Conservation (phyloP, 148 eudicot species). For the Rhododendron mucronatum region DNA sequence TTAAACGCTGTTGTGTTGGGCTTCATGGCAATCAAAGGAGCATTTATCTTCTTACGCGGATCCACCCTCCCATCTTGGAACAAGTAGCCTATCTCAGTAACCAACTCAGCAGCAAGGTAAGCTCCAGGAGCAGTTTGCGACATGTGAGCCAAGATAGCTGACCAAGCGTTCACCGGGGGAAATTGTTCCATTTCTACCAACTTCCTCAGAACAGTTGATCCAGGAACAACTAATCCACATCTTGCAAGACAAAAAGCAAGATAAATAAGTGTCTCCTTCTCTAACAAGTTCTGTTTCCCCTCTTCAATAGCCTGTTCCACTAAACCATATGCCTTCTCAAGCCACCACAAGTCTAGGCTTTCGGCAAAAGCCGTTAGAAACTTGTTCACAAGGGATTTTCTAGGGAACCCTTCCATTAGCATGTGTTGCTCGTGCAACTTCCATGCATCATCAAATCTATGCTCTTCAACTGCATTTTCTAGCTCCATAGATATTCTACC, state of each 20-base stretch:
- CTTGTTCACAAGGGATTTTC: constrained; percentile 57
- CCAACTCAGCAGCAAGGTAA: constrained; percentile 78
- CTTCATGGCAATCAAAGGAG: constrained; percentile 78
- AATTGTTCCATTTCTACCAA: constrained; percentile 58
- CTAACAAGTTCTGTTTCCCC: constrained; percentile 60
- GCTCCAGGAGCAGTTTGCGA: constrained; percentile 63
- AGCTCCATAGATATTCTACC: constrained; percentile 62
- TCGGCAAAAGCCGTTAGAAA: constrained; percentile 50
- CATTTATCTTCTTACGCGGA: constrained; percentile 86
- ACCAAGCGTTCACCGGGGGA: constrained; percentile 75
- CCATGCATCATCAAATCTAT: constrained; percentile 67
- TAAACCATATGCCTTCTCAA: constrained; percentile 62
- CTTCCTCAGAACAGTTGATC: constrained; percentile 72
- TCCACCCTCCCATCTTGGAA: constrained; percentile 90
- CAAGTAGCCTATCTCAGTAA: constrained; percentile 80
- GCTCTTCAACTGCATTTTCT: constrained; percentile 54
- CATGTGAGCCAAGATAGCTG: constrained; percentile 71
- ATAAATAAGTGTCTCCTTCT: constrained; percentile 61
- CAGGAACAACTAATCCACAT: constrained; percentile 49
- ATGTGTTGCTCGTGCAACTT: constrained; percentile 62
- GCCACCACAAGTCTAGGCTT: constrained; percentile 52
- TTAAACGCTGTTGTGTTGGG: constrained; percentile 56
- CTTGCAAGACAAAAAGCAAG: constrained; percentile 64
- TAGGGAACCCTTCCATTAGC: constrained; percentile 90
- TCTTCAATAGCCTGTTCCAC: constrained; percentile 70